Conservation (phyloP, 2,329 filamentous ascomycete species). For the Fusarium devonianum region DNA sequence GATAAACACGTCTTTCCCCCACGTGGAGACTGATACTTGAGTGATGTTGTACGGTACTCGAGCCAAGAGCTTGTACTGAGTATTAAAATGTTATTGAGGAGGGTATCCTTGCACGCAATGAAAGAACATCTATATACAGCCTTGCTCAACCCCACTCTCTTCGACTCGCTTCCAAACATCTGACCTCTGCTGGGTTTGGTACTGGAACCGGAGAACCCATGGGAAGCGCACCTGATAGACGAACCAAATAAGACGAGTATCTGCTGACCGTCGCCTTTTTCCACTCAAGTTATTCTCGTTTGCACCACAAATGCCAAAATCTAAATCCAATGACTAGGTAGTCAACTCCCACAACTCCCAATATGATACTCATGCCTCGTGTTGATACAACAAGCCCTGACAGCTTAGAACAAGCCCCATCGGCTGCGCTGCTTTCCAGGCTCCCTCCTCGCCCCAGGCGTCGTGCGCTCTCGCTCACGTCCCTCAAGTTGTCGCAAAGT, state of each 20-base stretch:
- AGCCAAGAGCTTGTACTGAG: neutral
- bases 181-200: neutral
- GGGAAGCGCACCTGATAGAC: neutral
- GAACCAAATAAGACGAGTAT: neutral
- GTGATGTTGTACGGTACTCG: neutral
- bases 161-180: neutral
- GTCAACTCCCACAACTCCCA: constrained; percentile 42
- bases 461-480: constrained; percentile 64
- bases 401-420: constrained; percentile 58
- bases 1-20: neutral
- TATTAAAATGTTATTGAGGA: constrained; percentile 37
- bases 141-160: constrained; percentile 16
- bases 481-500: constrained; percentile 84
- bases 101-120: constrained; percentile 41
- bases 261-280: neutral
- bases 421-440: constrained; percentile 53
- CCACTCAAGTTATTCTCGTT: constrained; percentile 8
- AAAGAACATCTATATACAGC: constrained; percentile 33
- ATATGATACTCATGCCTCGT: constrained; percentile 40
- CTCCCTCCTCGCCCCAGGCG: constrained; percentile 34
- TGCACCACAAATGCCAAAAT: constrained; percentile 19
- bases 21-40: no score
- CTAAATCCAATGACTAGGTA: constrained; percentile 38
- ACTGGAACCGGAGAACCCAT: neutral
- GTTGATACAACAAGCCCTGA: constrained; percentile 4